phyloP scores from a whole-genome alignment of 2,329 filamentous ascomycete genomes.

The Blastomyces emzantsi region DNA sequence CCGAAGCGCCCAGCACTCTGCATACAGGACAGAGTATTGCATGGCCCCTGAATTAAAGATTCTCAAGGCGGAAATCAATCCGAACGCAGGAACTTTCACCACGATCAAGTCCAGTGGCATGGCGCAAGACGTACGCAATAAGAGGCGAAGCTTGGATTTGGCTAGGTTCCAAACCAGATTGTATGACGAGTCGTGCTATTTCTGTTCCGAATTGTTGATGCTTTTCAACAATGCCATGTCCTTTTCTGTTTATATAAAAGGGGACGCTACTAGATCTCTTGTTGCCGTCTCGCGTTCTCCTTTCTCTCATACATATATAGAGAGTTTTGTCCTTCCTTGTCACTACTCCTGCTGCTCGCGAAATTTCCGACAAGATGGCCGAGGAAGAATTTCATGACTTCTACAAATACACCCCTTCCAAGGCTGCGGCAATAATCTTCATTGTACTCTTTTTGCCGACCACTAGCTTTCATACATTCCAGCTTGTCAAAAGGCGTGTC shows the following conservation, averaged over 20 bases:
- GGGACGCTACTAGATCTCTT: not conserved
- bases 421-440: slow-evolving; percentile 38
- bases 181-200: not conserved
- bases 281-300: not conserved
- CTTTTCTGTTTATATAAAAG: not conserved
- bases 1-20: too few relatives aligned
- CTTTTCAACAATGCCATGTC: not conserved
- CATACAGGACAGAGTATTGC: too few relatives aligned
- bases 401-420: slow-evolving; percentile 34
- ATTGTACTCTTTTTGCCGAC: slow-evolving; percentile 36
- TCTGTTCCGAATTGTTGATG: not conserved
- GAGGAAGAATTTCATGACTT: slow-evolving; percentile 13
- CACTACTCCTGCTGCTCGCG: slow-evolving; percentile 9
- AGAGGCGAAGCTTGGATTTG: not conserved
- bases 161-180: not conserved
- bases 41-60: too few relatives aligned
- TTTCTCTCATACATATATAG: not conserved
- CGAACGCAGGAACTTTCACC: not conserved
- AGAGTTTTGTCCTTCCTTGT: not conserved
- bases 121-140: not conserved
- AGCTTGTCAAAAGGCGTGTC: slow-evolving; percentile 27
- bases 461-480: slow-evolving; percentile 33
- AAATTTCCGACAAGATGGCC: slow-evolving; percentile 3
- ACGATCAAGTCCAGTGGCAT: not conserved
- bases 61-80: not conserved